These are phyloP conservation scores for Aureobasidium sp. DNA, from an alignment of 2,329 filamentous ascomycete species.

Conservation along the genomic window DNA sequence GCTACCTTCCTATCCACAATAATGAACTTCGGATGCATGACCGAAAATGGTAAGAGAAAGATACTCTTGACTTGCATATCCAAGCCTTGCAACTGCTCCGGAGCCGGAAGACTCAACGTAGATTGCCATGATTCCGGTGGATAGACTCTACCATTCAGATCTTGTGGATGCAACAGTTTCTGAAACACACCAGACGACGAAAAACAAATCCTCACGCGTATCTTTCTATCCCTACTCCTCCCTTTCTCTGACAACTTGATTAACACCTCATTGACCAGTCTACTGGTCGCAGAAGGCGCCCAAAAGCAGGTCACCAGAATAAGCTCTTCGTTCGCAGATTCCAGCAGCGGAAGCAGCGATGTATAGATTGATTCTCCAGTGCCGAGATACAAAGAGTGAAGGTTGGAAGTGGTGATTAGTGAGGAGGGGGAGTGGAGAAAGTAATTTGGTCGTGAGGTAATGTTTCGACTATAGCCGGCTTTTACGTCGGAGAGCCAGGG, in stretches of 20 bases:
- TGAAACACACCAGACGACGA: slow-evolving; percentile 65
- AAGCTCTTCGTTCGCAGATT: slow-evolving; percentile 53
- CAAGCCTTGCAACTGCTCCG: slow-evolving; percentile 48
- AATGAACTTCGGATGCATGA: slow-evolving; percentile 84
- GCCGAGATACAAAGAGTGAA: slow-evolving; percentile 32
- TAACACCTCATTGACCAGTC: slow-evolving; percentile 50
- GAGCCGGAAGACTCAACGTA: slow-evolving; percentile 55
- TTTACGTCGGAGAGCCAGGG: neutral
- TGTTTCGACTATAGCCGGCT: neutral
- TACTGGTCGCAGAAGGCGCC: slow-evolving; percentile 57
- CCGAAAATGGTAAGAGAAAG: slow-evolving; percentile 70
- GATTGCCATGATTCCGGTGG: slow-evolving; percentile 48
- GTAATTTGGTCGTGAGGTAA: slow-evolving; percentile 30
- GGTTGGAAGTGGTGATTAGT: slow-evolving; percentile 26
- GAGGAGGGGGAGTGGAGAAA: slow-evolving; percentile 27
- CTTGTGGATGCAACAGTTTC: slow-evolving; percentile 64
- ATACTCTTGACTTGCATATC: slow-evolving; percentile 66
- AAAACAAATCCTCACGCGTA: slow-evolving; percentile 65
- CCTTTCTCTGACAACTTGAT: slow-evolving; percentile 47
- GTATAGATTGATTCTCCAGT: slow-evolving; percentile 35
- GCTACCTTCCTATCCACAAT: slow-evolving; percentile 59
- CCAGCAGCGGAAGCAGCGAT: slow-evolving; percentile 51
- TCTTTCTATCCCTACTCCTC: slow-evolving; percentile 26
- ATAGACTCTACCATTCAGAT: slow-evolving; percentile 53
- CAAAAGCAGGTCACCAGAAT: slow-evolving; percentile 79